Evolutionary conservation across 2,329 filamentous ascomycete species (phyloP).

Genomic region (Tolypocladium amazonense): DNA sequence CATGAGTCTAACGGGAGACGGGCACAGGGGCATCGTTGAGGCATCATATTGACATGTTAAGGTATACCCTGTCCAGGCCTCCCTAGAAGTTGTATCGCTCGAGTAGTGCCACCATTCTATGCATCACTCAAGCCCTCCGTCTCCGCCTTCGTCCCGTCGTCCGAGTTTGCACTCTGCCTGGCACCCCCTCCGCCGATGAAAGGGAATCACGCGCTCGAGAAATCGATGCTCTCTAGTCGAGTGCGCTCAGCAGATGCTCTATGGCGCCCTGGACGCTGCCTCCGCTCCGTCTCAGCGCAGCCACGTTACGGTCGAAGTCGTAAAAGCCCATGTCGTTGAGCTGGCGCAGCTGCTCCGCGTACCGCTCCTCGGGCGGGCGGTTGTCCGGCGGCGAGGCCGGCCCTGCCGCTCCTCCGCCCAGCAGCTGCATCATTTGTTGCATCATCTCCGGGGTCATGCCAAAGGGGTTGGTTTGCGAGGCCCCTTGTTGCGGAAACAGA

Average conservation of each 20-base stretch:
- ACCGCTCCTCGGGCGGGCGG: slow-evolving; percentile 86
- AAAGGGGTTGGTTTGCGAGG: slow-evolving; percentile 27
- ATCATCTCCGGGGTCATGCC: slow-evolving; percentile 43
- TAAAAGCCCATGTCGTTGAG: slow-evolving; percentile 99
- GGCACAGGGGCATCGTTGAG: not conserved
- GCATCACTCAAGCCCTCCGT: not conserved
- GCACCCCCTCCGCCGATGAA: not conserved
- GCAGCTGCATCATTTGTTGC: slow-evolving; percentile 43
- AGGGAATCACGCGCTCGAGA: not conserved
- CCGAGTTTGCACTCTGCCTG: not conserved
- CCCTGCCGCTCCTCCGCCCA: slow-evolving; percentile 21
- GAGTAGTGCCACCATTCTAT: not conserved
- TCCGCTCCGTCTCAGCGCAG: slow-evolving; percentile 76
- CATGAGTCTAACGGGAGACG: no score
- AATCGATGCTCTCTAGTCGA: slow-evolving; percentile 5
- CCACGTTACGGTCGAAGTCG: slow-evolving; percentile 89
- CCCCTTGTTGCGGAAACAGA: slow-evolving; percentile 38
- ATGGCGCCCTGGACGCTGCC: slow-evolving; percentile 91
- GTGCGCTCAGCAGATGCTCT: slow-evolving; percentile 53
- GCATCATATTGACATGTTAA: not conserved
- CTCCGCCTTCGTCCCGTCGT: not conserved
- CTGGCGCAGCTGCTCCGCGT: slow-evolving; percentile 80
- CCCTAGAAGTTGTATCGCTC: not conserved
- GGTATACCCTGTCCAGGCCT: not conserved
- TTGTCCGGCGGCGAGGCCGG: slow-evolving; percentile 59